Evolutionary conservation across 257 asterid species (phyloP), one percentile per base, ranked within the genome.

Genomic region (Solanum peruvianum): DNA sequence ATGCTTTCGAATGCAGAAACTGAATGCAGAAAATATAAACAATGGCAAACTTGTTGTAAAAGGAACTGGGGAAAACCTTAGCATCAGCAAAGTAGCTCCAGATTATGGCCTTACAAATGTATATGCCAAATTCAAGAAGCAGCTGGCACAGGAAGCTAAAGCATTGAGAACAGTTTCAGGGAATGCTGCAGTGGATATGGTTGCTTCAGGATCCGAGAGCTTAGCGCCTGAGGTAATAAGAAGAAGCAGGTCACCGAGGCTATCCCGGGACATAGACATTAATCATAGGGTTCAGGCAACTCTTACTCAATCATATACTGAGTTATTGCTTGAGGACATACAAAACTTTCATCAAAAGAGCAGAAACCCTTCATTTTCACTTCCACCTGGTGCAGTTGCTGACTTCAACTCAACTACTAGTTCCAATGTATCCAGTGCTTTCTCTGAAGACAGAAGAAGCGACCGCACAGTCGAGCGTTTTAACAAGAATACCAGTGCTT

Each of bases 281-380:
- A 89, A 86, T 87, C 97, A 95, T 3, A 98, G 93, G 86, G 52
- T 91, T 31, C 86, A 90, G 85, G 20, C 85, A 81, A 81, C 91
- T 70, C 93, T 98, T 4, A 90, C 92, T 44, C 85, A 94, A 37
- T 91, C 98, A 89, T 97, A 96, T 87, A 92, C 99, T 0, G 94
- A 98, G 0, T 86, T 97, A 20, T 86, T 97, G 84, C 97, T 97
- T 0, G 98, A 97, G 91, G 99, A 97, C 91, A 97, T 97, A 49
- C 98, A 97, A 18, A 97, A 96, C 64, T 97, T 97, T 90, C 99
- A 97, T 93, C 98, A 97, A 66, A 95, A 96, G 90, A 94, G 82
- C 88, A 91, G 82, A 27, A 71, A 88, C 2, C 11, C 93, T 45
- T 39, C 93, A 3, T 91, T 95, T 71, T 69, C 95, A 47, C 92